phyloP scores from a whole-genome alignment of 2,329 filamentous ascomycete genomes.

The Alternaria consortialis region DNA sequence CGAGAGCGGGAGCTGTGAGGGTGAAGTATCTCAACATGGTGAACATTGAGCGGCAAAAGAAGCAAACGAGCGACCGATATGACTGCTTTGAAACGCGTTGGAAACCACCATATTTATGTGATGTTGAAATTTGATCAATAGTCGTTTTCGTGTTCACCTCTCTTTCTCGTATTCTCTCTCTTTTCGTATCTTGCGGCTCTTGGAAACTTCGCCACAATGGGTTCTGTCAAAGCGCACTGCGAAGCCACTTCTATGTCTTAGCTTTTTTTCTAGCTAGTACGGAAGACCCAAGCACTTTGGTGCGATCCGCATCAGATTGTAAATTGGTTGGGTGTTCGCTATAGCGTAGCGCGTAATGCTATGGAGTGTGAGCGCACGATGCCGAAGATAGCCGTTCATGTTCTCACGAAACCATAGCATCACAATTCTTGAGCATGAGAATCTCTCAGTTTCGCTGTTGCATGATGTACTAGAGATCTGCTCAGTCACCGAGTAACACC shows the following conservation, averaged over 20 bases:
- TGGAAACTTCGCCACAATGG: background rate
- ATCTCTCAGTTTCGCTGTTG: too few species aligned
- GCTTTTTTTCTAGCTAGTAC: background rate
- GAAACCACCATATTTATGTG: background rate
- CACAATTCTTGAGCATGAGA: too few species aligned
- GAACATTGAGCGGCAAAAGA: too few species aligned
- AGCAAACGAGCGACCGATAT: background rate
- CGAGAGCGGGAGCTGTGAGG: background rate
- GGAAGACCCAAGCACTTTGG: too few species aligned
- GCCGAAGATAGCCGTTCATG: too few species aligned
- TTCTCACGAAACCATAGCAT: too few species aligned
- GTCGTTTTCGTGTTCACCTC: background rate
- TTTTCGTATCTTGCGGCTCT: background rate
- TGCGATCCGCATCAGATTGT: fast-evolving
- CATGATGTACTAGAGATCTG: too few species aligned
- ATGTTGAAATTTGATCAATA: background rate
- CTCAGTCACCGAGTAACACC: too few species aligned
- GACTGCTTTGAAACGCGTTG: too few species aligned
- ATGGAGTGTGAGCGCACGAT: too few species aligned
- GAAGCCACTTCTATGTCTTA: background rate
- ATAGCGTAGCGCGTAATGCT: background rate
- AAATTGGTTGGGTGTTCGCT: background rate
- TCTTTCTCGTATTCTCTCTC: background rate
- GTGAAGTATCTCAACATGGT: background rate
- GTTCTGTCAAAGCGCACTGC: background rate